Conservation (phyloP, 805 yeast species). For the Lipomyces sp. region DNA sequence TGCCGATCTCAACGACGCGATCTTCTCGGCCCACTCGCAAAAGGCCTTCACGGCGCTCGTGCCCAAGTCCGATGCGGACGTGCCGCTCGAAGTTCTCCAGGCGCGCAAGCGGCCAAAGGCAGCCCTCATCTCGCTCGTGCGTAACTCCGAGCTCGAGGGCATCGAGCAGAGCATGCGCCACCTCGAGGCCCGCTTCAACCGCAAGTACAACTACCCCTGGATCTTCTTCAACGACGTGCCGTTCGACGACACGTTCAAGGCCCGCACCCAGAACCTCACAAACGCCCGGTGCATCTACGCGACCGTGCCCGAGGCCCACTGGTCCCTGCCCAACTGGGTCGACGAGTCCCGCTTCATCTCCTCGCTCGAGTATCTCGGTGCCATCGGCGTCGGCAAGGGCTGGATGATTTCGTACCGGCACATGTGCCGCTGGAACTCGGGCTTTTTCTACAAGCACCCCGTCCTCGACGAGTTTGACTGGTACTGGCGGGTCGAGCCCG, state of each 20-base stretch:
- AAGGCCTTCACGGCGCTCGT: constrained; percentile 20
- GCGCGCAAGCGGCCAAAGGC: constrained; percentile 33
- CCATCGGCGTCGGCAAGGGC: constrained; percentile 56
- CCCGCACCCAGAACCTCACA: constrained; percentile 58
- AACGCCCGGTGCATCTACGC: constrained; percentile 54
- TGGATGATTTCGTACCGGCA: constrained; percentile 61
- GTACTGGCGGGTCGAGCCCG: constrained; percentile 96
- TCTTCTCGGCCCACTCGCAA: constrained; percentile 24
- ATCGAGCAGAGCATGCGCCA: constrained; percentile 59
- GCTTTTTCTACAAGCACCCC: constrained; percentile 65
- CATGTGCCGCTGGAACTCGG: constrained; percentile 78
- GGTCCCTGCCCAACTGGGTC: constrained; percentile 68
- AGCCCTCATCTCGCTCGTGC: constrained; percentile 55
- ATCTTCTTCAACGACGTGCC: constrained; percentile 70
- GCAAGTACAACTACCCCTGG: constrained; percentile 68
- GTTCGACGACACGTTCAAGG: constrained; percentile 56
- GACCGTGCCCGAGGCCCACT: constrained; percentile 55
- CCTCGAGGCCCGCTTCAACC: constrained; percentile 66
- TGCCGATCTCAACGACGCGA: constrained; percentile 28
- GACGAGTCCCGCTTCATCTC: constrained; percentile 40
- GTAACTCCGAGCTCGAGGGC: constrained; percentile 61
- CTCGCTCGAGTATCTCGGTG: constrained; percentile 28
- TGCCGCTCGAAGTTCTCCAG: constrained; percentile 21
- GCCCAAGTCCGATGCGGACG: constrained; percentile 22
- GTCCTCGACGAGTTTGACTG: constrained; percentile 56